Conservation (phyloP, 129 eudicot species). For the Flaveria brownii region DNA sequence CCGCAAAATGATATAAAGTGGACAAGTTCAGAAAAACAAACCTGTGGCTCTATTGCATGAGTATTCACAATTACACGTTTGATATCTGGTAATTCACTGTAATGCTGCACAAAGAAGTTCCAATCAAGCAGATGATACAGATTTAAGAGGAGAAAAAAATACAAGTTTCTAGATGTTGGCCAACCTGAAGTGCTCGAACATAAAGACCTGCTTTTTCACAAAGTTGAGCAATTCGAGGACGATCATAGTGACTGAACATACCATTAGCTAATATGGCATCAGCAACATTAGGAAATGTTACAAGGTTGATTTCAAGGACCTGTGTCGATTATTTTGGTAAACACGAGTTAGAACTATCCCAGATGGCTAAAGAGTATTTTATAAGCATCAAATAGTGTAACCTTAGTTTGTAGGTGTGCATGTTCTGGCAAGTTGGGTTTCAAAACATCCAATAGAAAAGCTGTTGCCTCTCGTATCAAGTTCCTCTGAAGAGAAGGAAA, state of each 20-base stretch:
- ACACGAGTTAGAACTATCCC: background rate
- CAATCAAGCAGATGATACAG: slow-evolving; percentile 10
- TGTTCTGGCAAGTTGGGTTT: slow-evolving; percentile 46
- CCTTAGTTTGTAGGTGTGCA: slow-evolving; percentile 48
- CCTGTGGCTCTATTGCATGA: slow-evolving; percentile 99
- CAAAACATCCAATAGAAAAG: slow-evolving; percentile 41
- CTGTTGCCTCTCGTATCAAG: slow-evolving; percentile 83
- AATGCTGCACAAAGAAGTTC: slow-evolving; percentile 59
- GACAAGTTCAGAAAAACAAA: slow-evolving; percentile 24
- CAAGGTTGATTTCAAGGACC: slow-evolving; percentile 98
- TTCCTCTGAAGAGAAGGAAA: slow-evolving; percentile 66
- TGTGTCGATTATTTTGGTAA: slow-evolving; percentile 26
- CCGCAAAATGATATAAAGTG: background rate
- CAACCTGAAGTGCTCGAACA: slow-evolving; percentile 93
- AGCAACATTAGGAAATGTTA: slow-evolving; percentile 98
- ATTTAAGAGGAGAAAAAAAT: background rate
- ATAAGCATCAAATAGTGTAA: slow-evolving; percentile 24
- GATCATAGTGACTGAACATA: slow-evolving; percentile 97
- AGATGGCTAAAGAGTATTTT: slow-evolving; percentile 5
- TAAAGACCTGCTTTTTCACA: slow-evolving; percentile 99
- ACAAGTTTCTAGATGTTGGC: background rate
- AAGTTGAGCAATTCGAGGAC: slow-evolving; percentile 96
- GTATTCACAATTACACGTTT: slow-evolving; percentile 98
- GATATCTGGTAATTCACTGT: slow-evolving; percentile 86
- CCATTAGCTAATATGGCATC: slow-evolving; percentile 99